These are phyloP conservation scores for Sisymbrium irio DNA, from an alignment of 345 rosid genomes.

Conservation along the genomic window DNA sequence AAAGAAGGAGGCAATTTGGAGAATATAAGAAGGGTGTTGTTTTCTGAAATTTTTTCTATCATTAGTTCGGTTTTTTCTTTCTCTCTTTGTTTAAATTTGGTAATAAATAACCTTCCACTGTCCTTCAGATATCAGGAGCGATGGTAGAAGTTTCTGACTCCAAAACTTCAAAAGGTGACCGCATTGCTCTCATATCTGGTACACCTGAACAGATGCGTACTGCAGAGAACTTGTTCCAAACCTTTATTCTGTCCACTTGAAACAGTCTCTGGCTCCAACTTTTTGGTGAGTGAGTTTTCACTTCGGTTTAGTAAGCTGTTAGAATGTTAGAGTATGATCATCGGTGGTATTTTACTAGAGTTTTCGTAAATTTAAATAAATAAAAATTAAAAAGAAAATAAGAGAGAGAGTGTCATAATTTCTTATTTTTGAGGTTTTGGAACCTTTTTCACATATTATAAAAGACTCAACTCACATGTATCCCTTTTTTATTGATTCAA, in stretches of 20 bases:
- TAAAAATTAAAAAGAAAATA: no score
- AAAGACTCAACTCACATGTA: no score
- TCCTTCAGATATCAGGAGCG: slow-evolving; percentile 7
- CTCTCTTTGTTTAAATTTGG: neutral
- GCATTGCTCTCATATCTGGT: slow-evolving; percentile 3
- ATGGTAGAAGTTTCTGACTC: slow-evolving; percentile 3
- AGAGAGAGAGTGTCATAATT: no score
- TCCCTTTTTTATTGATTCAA: no score
- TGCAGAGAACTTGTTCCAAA: slow-evolving; percentile 2
- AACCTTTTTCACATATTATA: no score
- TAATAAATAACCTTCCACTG: no score
- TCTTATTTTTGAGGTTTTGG: no score
- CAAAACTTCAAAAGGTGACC: neutral
- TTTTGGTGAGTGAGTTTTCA: neutral
- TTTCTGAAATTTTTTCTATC: neutral
- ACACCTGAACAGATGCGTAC: slow-evolving; percentile 3
- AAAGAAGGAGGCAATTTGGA: slow-evolving; percentile 1
- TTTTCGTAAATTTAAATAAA: no score
- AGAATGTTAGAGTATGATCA: no score
- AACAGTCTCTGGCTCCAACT: neutral
- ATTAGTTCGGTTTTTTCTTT: neutral
- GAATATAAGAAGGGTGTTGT: slow-evolving; percentile 3
- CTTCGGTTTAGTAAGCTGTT: neutral
- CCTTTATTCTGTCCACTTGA: neutral
- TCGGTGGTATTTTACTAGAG: no score